phyloP scores from a whole-genome alignment of 768 basidiomycete genomes.

The Mycena capillaripes region DNA sequence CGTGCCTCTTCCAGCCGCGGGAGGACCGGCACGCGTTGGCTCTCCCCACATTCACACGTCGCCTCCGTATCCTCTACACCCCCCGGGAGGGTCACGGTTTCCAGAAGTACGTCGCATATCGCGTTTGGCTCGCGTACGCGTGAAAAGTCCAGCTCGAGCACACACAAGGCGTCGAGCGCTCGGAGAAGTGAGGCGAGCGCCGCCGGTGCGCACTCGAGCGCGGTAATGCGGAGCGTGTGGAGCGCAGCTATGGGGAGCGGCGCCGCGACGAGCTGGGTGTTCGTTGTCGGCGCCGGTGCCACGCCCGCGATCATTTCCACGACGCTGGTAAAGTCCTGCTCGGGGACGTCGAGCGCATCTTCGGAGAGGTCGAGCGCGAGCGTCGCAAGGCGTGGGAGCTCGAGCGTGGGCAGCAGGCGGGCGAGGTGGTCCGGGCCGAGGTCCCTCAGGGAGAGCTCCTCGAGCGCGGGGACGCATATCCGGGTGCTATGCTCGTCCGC shows the following conservation, averaged over 20 bases:
- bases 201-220: constrained; percentile 55
- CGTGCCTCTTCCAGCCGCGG: constrained; percentile 35
- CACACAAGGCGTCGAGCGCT: constrained; percentile 49
- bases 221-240: constrained; percentile 55
- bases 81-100: constrained; percentile 32
- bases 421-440: constrained; percentile 69
- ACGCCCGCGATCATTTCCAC: constrained; percentile 56
- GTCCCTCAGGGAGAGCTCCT: constrained; percentile 65
- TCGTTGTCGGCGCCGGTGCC: not conserved
- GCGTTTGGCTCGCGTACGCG: constrained; percentile 42
- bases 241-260: constrained; percentile 48
- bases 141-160: constrained; percentile 60
- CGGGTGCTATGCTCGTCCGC: constrained; percentile 38
- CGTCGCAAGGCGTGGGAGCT: constrained; percentile 58
- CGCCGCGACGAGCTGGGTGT: not conserved
- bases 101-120: constrained; percentile 52
- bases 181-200: constrained; percentile 54
- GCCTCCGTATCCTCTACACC: constrained; percentile 16
- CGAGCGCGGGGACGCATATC: constrained; percentile 54
- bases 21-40: constrained; percentile 19
- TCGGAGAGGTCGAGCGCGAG: constrained; percentile 68
- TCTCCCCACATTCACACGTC: not conserved
- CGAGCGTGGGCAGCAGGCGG: constrained; percentile 59
- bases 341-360: constrained; percentile 67
- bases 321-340: constrained; percentile 66